Evolutionary conservation across 441 rosid species (phyloP).

Genomic region (Brassica balearica): DNA sequence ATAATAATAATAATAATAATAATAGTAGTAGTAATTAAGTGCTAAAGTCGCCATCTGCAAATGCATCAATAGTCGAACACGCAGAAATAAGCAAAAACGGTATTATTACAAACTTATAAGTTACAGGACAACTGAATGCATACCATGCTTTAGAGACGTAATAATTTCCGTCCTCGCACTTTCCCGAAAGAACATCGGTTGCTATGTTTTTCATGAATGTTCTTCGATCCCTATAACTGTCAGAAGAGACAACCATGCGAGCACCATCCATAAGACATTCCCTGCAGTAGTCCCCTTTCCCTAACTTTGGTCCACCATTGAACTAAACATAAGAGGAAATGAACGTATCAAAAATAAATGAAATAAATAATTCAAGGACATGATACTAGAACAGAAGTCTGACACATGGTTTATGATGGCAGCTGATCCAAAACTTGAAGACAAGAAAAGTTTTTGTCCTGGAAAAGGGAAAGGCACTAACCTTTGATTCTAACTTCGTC

Average conservation of each 20-base stretch:
- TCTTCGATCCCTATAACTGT: constrained; percentile 95
- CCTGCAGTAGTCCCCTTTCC: constrained; percentile 76
- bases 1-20: background rate
- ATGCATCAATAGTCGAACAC: constrained; percentile 27
- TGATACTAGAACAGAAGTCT: constrained; percentile 29
- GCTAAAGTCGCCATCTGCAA: constrained; percentile 14
- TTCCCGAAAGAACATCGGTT: constrained; percentile 66
- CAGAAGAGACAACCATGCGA: constrained; percentile 71
- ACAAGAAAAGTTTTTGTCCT: constrained; percentile 13
- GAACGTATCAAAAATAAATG: constrained; percentile 38
- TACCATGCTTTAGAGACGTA: constrained; percentile 91
- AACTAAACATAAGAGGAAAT: constrained; percentile 54
- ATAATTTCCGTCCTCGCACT: constrained; percentile 68
- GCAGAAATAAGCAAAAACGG: constrained; percentile 24
- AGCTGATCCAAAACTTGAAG: constrained; percentile 31
- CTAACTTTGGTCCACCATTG: constrained; percentile 80
- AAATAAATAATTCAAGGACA: constrained; percentile 28
- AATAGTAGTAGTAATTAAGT: background rate
- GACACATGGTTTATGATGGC: constrained; percentile 23
- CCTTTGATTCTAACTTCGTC: constrained; percentile 73
- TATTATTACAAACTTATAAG: constrained; percentile 21
- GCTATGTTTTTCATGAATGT: constrained; percentile 79
- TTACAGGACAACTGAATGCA: constrained; percentile 41
- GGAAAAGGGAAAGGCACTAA: constrained; percentile 30
- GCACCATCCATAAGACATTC: constrained; percentile 87